Base-by-base conservation (phyloP, 2,329 filamentous ascomycete species). In the Fusarium domesticum region DNA sequence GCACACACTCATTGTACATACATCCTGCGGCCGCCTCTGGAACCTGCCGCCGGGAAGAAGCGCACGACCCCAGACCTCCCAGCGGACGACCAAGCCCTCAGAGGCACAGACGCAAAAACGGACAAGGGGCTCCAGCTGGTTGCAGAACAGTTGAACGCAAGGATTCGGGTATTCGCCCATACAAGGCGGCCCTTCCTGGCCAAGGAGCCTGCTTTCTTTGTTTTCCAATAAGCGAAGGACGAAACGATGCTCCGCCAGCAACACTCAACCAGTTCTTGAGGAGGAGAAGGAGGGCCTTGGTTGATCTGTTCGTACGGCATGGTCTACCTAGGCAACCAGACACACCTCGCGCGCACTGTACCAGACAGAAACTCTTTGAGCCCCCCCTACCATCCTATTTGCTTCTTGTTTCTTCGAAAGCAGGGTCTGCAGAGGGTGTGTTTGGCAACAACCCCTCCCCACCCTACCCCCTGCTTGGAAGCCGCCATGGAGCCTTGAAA, bases 21-120 rank as follows among this genome's bases (percentile, higher is more conserved):
- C 63, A 60, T 63, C 47, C 65, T 69, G 66, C 66, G 66, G 66
- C 66, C 66, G 57, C 46, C 56, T 65, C 64, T 69, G 64, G 64
- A 63, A 60, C 66, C 64, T 61, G 58, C 59, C 57, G 53, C 57
- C 64, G 64, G 63, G 58, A 62, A 61, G 58, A 63, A 61, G 62
- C 62, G 62, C 62, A 61, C 57, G 58, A 63, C 64, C 63, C 63
- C 58, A 57, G 58, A 56, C 56, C 37, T 48, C 45, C 42, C 47
- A 58, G 53, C 47, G 48, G 37, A 45, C 51, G 51, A 39, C 53
- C 42, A 43, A 50, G 45, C 37, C 48, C 46, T 42, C 36, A 50
- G 42, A 50, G 48, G 43, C 37, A 45, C 43, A 28, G 23, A 12
- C 14, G 14, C 23, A 5, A 12, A 23, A 12, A 28, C 5, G 23